Conservation (phyloP, 2,329 filamentous ascomycete genomes). For the Phyllosticta citrichinensis region DNA sequence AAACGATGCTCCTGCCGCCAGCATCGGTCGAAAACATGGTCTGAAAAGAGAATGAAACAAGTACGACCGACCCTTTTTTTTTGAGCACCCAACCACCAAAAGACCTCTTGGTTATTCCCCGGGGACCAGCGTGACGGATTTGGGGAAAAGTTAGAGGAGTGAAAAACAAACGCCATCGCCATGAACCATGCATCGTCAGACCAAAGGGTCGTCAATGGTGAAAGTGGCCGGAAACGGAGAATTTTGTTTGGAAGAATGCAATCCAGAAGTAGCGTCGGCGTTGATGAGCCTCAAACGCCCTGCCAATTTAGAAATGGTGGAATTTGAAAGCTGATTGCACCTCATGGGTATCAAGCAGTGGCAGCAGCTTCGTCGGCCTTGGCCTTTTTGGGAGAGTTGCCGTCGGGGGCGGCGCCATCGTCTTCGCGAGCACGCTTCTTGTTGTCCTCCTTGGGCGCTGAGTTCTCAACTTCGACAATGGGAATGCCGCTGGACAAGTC, state of each 20-base stretch:
- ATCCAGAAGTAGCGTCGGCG: neutral
- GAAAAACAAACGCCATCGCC: neutral
- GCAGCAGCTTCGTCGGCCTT: slow-evolving; percentile 19
- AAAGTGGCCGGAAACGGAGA: neutral
- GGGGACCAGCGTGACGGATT: neutral
- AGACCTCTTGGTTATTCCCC: neutral
- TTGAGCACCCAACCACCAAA: neutral
- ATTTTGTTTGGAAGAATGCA: neutral
- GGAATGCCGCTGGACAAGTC: slow-evolving; percentile 23
- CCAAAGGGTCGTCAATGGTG: neutral
- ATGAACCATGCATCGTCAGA: neutral
- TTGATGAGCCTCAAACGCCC: neutral
- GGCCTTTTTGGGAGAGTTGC: slow-evolving; percentile 38
- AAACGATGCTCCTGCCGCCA: neutral
- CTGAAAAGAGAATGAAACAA: neutral
- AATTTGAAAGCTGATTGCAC: neutral
- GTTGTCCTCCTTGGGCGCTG: slow-evolving; percentile 13
- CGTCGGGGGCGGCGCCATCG: slow-evolving; percentile 21
- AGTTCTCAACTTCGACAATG: slow-evolving; percentile 10
- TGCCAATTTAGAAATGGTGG: neutral
- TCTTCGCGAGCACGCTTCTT: slow-evolving; percentile 40
- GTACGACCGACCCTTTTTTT: neutral
- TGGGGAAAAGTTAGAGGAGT: neutral
- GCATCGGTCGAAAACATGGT: neutral
- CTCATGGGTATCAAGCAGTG: slow-evolving; percentile 3